A percentile compares a stretch with the other conserved stretches of the same genome.
Evolutionary conservation across 495 filamentous ascomycete species (phyloP).

Genomic region (Acidiella bohemica): DNA sequence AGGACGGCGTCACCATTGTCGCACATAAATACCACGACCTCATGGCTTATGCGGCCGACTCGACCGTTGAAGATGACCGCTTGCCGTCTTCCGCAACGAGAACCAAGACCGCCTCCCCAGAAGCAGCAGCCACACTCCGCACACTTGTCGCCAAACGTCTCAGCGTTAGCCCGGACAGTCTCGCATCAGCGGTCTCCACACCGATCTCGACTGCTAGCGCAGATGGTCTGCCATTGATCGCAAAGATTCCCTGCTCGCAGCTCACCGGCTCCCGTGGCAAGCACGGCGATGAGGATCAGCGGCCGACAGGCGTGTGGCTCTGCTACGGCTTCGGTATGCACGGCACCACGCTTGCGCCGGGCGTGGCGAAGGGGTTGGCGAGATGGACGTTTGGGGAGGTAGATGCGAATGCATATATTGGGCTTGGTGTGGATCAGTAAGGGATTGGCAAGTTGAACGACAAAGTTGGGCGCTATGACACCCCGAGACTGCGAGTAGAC

Average conservation of each 20-base stretch:
- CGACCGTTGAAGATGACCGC: too few species aligned
- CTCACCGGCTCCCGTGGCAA: not conserved
- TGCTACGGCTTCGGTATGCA: slow-evolving; percentile 16
- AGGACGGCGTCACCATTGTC: slow-evolving; percentile 5
- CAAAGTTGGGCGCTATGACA: too few species aligned
- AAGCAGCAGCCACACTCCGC: too few species aligned
- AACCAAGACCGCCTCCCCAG: too few species aligned
- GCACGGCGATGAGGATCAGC: not conserved
- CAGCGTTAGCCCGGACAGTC: too few species aligned
- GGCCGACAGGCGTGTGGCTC: slow-evolving; percentile 7
- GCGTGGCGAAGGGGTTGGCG: slow-evolving; percentile 3
- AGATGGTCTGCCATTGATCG: slow-evolving; percentile 8
- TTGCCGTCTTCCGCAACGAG: too few species aligned
- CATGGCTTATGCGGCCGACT: not conserved
- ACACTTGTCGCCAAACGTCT: not conserved
- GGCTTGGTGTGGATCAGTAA: too few species aligned
- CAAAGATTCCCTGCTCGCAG: slow-evolving; percentile 3
- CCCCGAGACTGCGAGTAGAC: too few species aligned
- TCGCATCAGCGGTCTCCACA: too few species aligned
- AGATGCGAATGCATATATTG: not conserved
- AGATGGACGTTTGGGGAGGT: slow-evolving; percentile 6
- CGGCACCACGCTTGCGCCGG: slow-evolving; percentile 13
- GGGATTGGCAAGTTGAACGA: too few species aligned
- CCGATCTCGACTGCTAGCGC: slow-evolving; percentile 1
- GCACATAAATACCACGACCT: not conserved